A percentile compares a stretch with the other conserved stretches of the same genome.
These are phyloP conservation scores for Lepiota brunneoincarnata DNA, from an alignment of 768 basidiomycete species.

Conservation along the genomic window DNA sequence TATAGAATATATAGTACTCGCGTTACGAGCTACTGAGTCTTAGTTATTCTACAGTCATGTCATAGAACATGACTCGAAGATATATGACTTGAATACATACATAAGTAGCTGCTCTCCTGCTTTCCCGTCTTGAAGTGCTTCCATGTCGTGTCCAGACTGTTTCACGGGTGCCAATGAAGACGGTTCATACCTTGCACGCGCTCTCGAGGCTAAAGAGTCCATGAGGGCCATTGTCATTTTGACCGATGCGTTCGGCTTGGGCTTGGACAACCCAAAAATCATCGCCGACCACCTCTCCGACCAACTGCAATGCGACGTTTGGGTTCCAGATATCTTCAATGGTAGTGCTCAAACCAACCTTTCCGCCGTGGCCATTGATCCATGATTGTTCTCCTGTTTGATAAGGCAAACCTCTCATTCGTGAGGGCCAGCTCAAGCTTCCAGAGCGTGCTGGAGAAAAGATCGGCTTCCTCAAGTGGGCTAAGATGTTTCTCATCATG, in stretches of 20 bases:
- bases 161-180: too few relatives aligned
- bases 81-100: too few relatives aligned
- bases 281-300: conserved; percentile 52
- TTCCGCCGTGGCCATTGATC: conserved; percentile 12
- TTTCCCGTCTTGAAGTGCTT: too few relatives aligned
- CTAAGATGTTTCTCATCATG: conserved; percentile 20
- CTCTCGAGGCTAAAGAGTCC: conserved; percentile 15
- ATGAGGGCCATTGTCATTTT: conserved; percentile 44
- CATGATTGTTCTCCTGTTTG: not conserved
- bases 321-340: conserved; percentile 60
- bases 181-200: too few relatives aligned
- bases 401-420: conserved; percentile 29
- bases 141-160: too few relatives aligned
- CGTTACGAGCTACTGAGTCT: too few relatives aligned
- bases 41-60: too few relatives aligned
- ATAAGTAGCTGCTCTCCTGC: too few relatives aligned
- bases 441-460: conserved; percentile 33
- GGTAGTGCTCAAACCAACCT: conserved; percentile 27
- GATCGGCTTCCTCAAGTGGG: conserved; percentile 22
- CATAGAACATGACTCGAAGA: too few relatives aligned
- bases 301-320: conserved; percentile 52
- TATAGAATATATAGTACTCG: too few relatives aligned
- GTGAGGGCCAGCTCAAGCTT: conserved; percentile 20
- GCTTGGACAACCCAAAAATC: conserved; percentile 50
- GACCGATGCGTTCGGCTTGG: conserved; percentile 55